These are phyloP conservation scores for Aspergillus pseudoglaucus DNA, from an alignment of 2,329 filamentous ascomycete species.

Conservation along the genomic window DNA sequence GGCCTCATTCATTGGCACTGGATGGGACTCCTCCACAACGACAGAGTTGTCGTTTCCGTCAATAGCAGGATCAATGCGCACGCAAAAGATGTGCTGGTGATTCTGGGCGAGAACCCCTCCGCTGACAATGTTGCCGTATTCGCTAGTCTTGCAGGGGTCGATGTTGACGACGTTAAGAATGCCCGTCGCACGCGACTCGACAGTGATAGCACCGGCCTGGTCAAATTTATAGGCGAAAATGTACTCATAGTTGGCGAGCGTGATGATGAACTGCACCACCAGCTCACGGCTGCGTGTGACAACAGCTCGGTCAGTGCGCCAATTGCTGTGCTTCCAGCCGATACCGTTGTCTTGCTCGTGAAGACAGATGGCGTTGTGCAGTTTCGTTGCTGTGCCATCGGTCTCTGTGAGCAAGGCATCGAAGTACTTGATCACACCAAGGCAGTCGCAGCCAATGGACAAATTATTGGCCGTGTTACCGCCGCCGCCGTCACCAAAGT, in stretches of 20 bases:
- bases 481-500: constrained; percentile 63
- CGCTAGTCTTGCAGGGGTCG: constrained; percentile 52
- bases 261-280: constrained; percentile 61
- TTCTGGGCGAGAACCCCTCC: constrained; percentile 61
- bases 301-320: constrained; percentile 56
- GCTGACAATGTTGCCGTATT: constrained; percentile 60
- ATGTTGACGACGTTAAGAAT: constrained; percentile 61
- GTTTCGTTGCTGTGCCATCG: constrained; percentile 48
- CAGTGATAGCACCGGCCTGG: constrained; percentile 56
- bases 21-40: constrained; percentile 51
- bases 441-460: constrained; percentile 41
- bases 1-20: constrained; percentile 49
- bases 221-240: constrained; percentile 46
- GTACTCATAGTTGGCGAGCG: constrained; percentile 47
- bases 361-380: constrained; percentile 59
- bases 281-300: constrained; percentile 56
- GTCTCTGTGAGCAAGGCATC: constrained; percentile 49
- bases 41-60: constrained; percentile 51
- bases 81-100: constrained; percentile 69
- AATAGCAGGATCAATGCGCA: constrained; percentile 56
- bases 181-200: constrained; percentile 63
- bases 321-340: constrained; percentile 64
- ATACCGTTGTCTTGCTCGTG: constrained; percentile 63
- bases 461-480: constrained; percentile 64
- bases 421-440: constrained; percentile 63